Conservation (phyloP, 805 yeast species). For the Blastobotrys americana region DNA sequence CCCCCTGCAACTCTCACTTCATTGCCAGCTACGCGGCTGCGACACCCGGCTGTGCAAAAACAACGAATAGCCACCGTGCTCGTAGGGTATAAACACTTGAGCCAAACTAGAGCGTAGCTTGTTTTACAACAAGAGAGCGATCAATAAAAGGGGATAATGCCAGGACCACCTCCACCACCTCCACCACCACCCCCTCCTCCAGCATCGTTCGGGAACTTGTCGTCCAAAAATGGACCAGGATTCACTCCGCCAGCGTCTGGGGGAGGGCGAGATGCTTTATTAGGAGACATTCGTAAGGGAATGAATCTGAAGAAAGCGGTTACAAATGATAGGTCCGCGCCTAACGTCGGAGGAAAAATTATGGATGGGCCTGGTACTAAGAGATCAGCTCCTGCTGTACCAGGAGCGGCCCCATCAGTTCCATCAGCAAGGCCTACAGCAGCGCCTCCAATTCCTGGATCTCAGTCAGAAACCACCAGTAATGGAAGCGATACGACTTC, state of each 20-base stretch:
- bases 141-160: no score
- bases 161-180: slow-evolving; percentile 51
- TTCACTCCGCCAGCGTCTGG: slow-evolving; percentile 23
- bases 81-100: no score
- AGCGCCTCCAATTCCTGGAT: slow-evolving; percentile 22
- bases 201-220: slow-evolving; percentile 24
- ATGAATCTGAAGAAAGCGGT: slow-evolving; percentile 48
- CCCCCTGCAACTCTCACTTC: no score
- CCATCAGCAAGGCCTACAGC: slow-evolving; percentile 29
- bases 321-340: slow-evolving; percentile 63
- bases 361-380: slow-evolving; percentile 13
- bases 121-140: no score
- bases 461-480: slow-evolving; percentile 22
- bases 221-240: slow-evolving; percentile 15
- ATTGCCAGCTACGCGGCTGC: no score
- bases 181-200: slow-evolving; percentile 32
- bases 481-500: no score
- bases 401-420: slow-evolving; percentile 24
- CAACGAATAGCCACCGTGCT: no score
- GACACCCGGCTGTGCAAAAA: no score
- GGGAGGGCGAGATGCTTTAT: slow-evolving; percentile 38
- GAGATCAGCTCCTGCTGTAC: slow-evolving; percentile 19
- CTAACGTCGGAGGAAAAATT: slow-evolving; percentile 38
- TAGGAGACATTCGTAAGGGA: slow-evolving; percentile 81
- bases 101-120: no score